Evolutionary conservation across 2,329 filamentous ascomycete species (phyloP).

Genomic region (Paecilomyces dactylethromorphus): DNA sequence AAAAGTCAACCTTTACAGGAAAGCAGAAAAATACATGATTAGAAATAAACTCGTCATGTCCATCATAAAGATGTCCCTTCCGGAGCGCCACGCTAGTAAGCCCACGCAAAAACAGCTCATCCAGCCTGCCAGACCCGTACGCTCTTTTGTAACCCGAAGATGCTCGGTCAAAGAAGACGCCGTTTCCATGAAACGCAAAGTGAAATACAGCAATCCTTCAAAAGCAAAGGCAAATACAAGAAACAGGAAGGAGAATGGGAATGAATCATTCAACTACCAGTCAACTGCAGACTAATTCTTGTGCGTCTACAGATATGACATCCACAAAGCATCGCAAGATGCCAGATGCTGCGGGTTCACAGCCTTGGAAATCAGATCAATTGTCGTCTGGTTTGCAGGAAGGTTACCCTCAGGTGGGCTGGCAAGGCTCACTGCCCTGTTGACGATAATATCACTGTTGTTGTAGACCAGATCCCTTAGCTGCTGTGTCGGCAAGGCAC

Average conservation of each 20-base stretch:
- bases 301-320: slow-evolving; percentile 78
- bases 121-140: slow-evolving; percentile 4
- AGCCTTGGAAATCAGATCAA: slow-evolving; percentile 86
- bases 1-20: slow-evolving; percentile 3
- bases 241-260: slow-evolving; percentile 1
- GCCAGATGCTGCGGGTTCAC: slow-evolving; percentile 87
- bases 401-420: slow-evolving; percentile 69
- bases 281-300: not conserved
- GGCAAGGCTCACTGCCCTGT: slow-evolving; percentile 78
- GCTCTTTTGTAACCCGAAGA: not conserved
- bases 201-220: slow-evolving; percentile 10
- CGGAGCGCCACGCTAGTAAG: slow-evolving; percentile 17
- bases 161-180: slow-evolving; percentile 12
- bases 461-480: slow-evolving; percentile 72
- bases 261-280: not conserved
- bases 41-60: slow-evolving; percentile 5
- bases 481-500: slow-evolving; percentile 57
- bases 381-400: slow-evolving; percentile 93
- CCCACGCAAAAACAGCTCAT: slow-evolving; percentile 1
- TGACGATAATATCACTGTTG: slow-evolving; percentile 88
- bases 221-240: slow-evolving; percentile 9
- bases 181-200: slow-evolving; percentile 10
- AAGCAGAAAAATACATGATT: slow-evolving; percentile 3
- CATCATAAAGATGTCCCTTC: slow-evolving; percentile 4
- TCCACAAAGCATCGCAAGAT: slow-evolving; percentile 89